Conservation (phyloP, 2,329 filamentous ascomycete species). For the Chrysoporthe cubensis region DNA sequence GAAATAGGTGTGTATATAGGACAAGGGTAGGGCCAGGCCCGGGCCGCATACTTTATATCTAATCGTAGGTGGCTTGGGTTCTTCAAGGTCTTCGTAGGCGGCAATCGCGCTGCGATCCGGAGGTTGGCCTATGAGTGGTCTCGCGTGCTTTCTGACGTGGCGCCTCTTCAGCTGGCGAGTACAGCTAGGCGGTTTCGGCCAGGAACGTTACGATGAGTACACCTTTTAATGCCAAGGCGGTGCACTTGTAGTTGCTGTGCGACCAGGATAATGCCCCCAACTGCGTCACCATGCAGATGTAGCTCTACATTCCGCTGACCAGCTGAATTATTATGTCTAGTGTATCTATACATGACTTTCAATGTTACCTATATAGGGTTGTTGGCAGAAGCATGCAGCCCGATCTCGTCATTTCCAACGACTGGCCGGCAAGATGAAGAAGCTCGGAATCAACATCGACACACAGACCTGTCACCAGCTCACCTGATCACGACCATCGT, state of each 20-base stretch:
- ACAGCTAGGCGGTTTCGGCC: not conserved
- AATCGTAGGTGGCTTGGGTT: not conserved
- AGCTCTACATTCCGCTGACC: not conserved
- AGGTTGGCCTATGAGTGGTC: not conserved
- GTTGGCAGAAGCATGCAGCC: not conserved
- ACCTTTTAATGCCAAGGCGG: not conserved
- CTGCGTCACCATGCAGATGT: constrained; percentile 18
- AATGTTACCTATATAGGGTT: not conserved
- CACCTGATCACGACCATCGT: not conserved
- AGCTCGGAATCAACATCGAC: not conserved
- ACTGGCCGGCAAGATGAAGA: not conserved
- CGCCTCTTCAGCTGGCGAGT: no score
- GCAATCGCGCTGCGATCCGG: not conserved
- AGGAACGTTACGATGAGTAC: not conserved
- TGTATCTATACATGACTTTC: not conserved
- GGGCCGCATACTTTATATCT: no score
- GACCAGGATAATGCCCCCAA: constrained; percentile 1
- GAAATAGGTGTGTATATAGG: no score
- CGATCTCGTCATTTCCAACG: not conserved
- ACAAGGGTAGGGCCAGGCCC: no score
- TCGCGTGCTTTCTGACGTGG: not conserved
- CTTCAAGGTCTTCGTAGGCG: not conserved
- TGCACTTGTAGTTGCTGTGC: not conserved
- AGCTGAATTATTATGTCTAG: not conserved
- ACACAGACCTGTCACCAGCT: not conserved